Evolutionary conservation across 768 basidiomycete species (phyloP).

Genomic region (Suillus clintonianus): DNA sequence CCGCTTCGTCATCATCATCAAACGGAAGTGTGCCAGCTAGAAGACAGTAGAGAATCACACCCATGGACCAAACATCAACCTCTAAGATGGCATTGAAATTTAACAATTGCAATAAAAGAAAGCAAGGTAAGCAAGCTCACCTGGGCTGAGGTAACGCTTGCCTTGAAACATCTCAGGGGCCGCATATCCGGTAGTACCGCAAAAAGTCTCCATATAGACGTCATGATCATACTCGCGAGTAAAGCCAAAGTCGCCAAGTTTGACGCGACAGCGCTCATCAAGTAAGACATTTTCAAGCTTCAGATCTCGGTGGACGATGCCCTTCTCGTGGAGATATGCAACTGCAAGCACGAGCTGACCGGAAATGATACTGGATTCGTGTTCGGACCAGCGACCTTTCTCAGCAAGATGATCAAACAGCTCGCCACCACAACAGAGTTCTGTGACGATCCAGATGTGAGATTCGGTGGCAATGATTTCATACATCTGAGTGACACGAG

Average conservation of each 20-base stretch:
- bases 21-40: too few relatives aligned
- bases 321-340: too few relatives aligned
- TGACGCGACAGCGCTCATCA: too few relatives aligned
- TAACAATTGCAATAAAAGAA: constrained; percentile 5
- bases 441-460: constrained; percentile 95
- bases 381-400: constrained; percentile 83
- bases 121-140: constrained; percentile 41
- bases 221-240: constrained; percentile 87
- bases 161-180: constrained; percentile 90
- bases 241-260: constrained; percentile 89
- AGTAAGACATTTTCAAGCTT: too few relatives aligned
- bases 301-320: too few relatives aligned
- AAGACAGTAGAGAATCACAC: too few relatives aligned
- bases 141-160: constrained; percentile 87
- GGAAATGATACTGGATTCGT: constrained; percentile 85
- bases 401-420: constrained; percentile 98
- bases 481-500: constrained; percentile 92
- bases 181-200: constrained; percentile 93
- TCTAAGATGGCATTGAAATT: constrained; percentile 47
- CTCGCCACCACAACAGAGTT: constrained; percentile 95
- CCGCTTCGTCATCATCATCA: constrained; percentile 78
- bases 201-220: constrained; percentile 85
- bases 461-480: constrained; percentile 98
- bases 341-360: constrained; percentile 96
- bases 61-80: constrained; percentile 96